Conservation (phyloP, 2,329 filamentous ascomycete species). For the Colletotrichum brevisporum region DNA sequence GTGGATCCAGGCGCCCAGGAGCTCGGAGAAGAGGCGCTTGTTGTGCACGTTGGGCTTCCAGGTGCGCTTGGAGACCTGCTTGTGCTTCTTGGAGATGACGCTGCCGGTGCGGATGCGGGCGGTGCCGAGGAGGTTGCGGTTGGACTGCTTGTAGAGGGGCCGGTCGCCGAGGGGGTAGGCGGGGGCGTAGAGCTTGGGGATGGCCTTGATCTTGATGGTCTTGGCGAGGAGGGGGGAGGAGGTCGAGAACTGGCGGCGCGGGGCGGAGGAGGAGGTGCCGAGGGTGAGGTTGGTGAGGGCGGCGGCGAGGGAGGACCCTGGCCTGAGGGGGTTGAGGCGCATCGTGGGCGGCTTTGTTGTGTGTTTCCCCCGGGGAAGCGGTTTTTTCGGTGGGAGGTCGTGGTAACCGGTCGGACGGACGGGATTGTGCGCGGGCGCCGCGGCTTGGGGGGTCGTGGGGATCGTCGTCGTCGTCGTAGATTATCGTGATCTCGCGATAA, state of each 20-base stretch:
- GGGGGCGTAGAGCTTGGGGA: constrained; percentile 67
- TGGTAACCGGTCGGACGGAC: constrained; percentile 46
- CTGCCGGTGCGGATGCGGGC: constrained; percentile 84
- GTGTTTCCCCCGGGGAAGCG: constrained; percentile 30
- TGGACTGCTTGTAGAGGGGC: constrained; percentile 83
- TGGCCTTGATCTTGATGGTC: constrained; percentile 58
- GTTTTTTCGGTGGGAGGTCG: constrained; percentile 51
- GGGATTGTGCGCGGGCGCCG: neutral
- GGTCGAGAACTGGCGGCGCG: constrained; percentile 53
- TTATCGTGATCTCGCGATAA: constrained; percentile 6
- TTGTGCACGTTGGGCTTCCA: constrained; percentile 83
- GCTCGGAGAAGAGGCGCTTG: constrained; percentile 76
- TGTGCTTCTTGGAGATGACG: constrained; percentile 77
- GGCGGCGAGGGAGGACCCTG: constrained; percentile 21
- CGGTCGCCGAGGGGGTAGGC: constrained; percentile 82
- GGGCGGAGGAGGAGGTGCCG: neutral
- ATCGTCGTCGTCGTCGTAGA: constrained; percentile 10
- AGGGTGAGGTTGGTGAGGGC: constrained; percentile 25
- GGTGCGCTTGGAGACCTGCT: constrained; percentile 78
- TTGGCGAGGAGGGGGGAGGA: constrained; percentile 53
- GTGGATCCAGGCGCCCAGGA: constrained; percentile 74
- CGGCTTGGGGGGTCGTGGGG: neutral
- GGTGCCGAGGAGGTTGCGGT: constrained; percentile 79
- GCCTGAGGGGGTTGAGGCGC: constrained; percentile 14
- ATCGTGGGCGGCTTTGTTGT: neutral